These are phyloP conservation scores for Talaromyces pinophilus DNA, from an alignment of 2,329 filamentous ascomycete species.

Conservation along the genomic window DNA sequence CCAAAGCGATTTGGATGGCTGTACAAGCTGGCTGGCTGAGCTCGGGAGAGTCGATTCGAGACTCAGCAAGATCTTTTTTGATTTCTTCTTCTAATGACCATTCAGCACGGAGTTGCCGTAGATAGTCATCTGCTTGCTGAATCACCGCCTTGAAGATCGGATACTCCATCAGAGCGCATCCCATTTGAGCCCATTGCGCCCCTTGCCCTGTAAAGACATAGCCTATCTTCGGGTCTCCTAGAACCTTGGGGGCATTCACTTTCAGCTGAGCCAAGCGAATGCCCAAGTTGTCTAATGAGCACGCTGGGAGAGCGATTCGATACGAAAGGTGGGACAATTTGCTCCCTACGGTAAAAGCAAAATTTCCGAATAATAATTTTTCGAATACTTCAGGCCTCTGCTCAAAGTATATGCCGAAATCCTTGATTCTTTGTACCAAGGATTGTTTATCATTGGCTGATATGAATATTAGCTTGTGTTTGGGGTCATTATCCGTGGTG, in stretches of 20 bases:
- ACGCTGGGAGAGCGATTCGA: slow-evolving; percentile 27
- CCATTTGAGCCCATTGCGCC: slow-evolving; percentile 28
- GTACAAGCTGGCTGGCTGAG: slow-evolving; percentile 30
- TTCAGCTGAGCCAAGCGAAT: slow-evolving; percentile 26
- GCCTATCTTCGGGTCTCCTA: slow-evolving; percentile 25
- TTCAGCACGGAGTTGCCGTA: slow-evolving; percentile 28
- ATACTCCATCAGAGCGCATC: slow-evolving; percentile 15
- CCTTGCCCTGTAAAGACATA: slow-evolving; percentile 26
- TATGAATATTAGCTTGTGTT: slow-evolving; percentile 25
- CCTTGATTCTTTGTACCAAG: slow-evolving; percentile 28
- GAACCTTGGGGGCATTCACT: slow-evolving; percentile 27
- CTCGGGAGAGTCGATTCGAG: slow-evolving; percentile 28
- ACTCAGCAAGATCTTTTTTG: slow-evolving; percentile 18
- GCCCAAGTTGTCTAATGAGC: slow-evolving; percentile 27
- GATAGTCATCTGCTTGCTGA: slow-evolving; percentile 28
- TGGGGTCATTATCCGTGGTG: slow-evolving; percentile 24
- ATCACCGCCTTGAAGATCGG: slow-evolving; percentile 13
- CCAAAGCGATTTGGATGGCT: slow-evolving; percentile 28
- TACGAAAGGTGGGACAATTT: slow-evolving; percentile 32
- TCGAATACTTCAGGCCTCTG: slow-evolving; percentile 39
- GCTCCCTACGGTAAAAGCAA: slow-evolving; percentile 31
- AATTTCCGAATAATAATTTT: slow-evolving; percentile 27
- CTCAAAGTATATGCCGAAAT: slow-evolving; percentile 30
- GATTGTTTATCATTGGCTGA: slow-evolving; percentile 33
- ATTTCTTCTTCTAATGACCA: slow-evolving; percentile 26